Evolutionary conservation across 768 basidiomycete species (phyloP).

Genomic region (Tricholoma flavovirens): DNA sequence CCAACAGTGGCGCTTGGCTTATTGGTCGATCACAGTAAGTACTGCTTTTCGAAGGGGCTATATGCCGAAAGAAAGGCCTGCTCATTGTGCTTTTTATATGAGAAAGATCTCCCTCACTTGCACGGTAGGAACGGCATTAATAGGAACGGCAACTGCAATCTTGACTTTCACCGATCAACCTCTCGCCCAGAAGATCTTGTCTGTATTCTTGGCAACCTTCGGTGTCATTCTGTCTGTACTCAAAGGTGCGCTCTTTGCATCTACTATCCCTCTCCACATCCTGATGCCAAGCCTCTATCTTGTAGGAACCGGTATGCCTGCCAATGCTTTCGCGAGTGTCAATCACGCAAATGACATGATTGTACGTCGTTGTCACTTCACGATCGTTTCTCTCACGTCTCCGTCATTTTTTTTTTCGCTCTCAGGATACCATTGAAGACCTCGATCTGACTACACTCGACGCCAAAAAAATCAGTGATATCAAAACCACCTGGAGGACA

Average conservation of each 20-base stretch:
- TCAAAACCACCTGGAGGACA: not conserved
- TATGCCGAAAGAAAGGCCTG: not conserved
- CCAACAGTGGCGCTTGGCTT: not conserved
- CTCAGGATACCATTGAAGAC: not conserved
- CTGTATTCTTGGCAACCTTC: not conserved
- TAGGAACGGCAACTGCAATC: not conserved
- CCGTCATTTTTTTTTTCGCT: no score
- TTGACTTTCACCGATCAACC: not conserved
- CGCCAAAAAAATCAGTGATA: not conserved
- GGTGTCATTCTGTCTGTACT: not conserved
- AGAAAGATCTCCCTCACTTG: not conserved
- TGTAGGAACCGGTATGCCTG: not conserved
- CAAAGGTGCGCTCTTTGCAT: not conserved
- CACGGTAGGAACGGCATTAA: not conserved
- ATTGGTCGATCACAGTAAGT: not conserved
- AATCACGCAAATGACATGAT: not conserved
- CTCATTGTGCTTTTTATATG: not conserved
- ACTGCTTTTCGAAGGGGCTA: not conserved
- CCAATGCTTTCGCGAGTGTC: not conserved
- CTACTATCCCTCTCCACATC: not conserved
- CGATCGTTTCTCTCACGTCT: not conserved
- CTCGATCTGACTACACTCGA: not conserved
- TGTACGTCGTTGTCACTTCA: not conserved
- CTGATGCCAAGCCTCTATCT: not conserved
- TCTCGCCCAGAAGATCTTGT: not conserved